Evolutionary conservation across 2,329 filamentous ascomycete genomes (phyloP).

Genomic region (Aspergillus felis): DNA sequence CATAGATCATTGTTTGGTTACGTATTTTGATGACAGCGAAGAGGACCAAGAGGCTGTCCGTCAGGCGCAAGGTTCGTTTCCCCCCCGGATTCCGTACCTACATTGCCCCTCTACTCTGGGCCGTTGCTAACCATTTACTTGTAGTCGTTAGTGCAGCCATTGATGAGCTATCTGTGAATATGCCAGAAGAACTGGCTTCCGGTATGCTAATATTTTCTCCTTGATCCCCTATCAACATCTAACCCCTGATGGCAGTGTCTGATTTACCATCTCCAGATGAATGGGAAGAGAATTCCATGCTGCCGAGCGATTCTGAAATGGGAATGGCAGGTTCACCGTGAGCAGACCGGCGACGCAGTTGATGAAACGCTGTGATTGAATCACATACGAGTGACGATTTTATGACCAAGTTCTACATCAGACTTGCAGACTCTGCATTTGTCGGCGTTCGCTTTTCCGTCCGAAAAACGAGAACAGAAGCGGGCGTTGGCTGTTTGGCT

Average conservation of each 20-base stretch:
- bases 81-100: not conserved
- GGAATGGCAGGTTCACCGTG: slow-evolving; percentile 36
- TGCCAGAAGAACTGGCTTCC: slow-evolving; percentile 38
- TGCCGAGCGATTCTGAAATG: slow-evolving; percentile 41
- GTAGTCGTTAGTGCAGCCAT: slow-evolving; percentile 30
- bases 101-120: slow-evolving; percentile 1
- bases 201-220: slow-evolving; percentile 28
- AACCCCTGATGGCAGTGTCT: slow-evolving; percentile 30
- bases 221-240: slow-evolving; percentile 18
- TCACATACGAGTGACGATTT: slow-evolving; percentile 26
- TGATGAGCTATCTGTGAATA: slow-evolving; percentile 34
- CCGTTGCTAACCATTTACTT: not conserved
- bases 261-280: slow-evolving; percentile 39
- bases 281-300: slow-evolving; percentile 40
- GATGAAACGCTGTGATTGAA: slow-evolving; percentile 12
- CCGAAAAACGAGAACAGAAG: not conserved
- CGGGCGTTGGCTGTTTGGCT: not conserved
- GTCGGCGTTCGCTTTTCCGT: slow-evolving; percentile 19
- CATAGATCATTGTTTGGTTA: slow-evolving; percentile 35
- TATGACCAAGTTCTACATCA: slow-evolving; percentile 13
- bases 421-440: slow-evolving; percentile 17
- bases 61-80: slow-evolving; percentile 32
- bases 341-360: slow-evolving; percentile 2
- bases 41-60: slow-evolving; percentile 32
- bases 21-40: slow-evolving; percentile 35